Conservation (phyloP, 2,329 filamentous ascomycete species). For the Phyllachora maydis region DNA sequence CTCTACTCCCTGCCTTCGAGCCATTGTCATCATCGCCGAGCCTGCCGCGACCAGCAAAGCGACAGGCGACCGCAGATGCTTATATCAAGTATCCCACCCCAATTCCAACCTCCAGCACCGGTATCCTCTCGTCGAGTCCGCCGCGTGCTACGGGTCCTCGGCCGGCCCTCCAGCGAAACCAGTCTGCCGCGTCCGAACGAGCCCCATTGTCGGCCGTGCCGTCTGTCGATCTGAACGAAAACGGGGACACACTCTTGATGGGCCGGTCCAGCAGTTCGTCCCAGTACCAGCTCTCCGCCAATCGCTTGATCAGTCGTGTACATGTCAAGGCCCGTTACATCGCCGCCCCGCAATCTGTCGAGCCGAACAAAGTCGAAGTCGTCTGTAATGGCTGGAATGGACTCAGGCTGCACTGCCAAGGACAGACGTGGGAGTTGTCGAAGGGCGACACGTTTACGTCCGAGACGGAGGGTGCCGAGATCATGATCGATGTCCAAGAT, state of each 20-base stretch:
- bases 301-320: constrained; percentile 79
- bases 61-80: constrained; percentile 32
- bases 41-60: constrained; percentile 48
- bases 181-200: constrained; percentile 52
- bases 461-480: constrained; percentile 69
- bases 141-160: constrained; percentile 18
- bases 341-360: constrained; percentile 35
- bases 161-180: constrained; percentile 20
- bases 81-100: constrained; percentile 74
- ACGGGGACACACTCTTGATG: constrained; percentile 68
- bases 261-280: constrained; percentile 88
- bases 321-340: constrained; percentile 81
- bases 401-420: constrained; percentile 77
- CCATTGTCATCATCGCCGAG: constrained; percentile 58
- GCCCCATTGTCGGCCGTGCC: constrained; percentile 68
- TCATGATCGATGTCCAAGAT: constrained; percentile 92
- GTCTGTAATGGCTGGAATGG: constrained; percentile 94
- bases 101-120: constrained; percentile 81
- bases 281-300: constrained; percentile 84
- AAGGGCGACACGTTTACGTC: constrained; percentile 85
- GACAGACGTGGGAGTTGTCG: constrained; percentile 62
- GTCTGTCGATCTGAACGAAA: constrained; percentile 59
- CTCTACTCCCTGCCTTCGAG: constrained; percentile 61
- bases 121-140: constrained; percentile 75
- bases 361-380: constrained; percentile 66